Evolutionary conservation across 805 yeast genomes (phyloP), one percentile per base, ranked within the genome.

Genomic region (Scheffersomyces stipitis): DNA sequence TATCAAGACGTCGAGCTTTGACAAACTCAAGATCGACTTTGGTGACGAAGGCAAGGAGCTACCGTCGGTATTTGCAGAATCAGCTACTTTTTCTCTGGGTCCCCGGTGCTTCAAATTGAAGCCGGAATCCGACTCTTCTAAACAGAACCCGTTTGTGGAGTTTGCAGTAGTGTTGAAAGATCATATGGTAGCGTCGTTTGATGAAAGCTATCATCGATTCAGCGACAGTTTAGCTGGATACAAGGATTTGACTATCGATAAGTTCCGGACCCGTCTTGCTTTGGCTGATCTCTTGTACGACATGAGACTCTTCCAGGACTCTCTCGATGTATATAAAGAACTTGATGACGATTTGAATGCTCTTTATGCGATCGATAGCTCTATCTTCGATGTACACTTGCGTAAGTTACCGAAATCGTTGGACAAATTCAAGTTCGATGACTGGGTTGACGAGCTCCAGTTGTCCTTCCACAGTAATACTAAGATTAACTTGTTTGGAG

Each of bases 301-400:
- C 31, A 67, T 86, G 62, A 71, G 73, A 17, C 69, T 84, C 16
- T 58, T 67, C 17, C 83, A 81, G 18, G 90, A 85, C 35, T 72
- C 91, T 0, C 52, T 82, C 24, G 59, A 54, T 3, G 69, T 74
- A 15, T 82, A 78, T 44, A 73, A 75, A 22, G 65, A 63, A 18
- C 48, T 85, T 4, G 66, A 69, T 13, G 40, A 48, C 1, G 56
- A 55, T 13, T 31, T 60, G 33, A 42, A 46, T 20, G 8, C 36
- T 10, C 47, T 28, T 22, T 43, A 9, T 31, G 40, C 23, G 46
- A 41, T 54, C 20, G 48, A 38, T 23, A 20, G 24, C 7, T 7
- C 7, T 48, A 39, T 23, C 41, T 36, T 30, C 39, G 41, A 26
- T 28, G 15, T 9, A 26, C 2, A 13, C 26, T 16, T 26, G 46